Conservation (phyloP, 306 rosid genomes). For the Quercus dentata region DNA sequence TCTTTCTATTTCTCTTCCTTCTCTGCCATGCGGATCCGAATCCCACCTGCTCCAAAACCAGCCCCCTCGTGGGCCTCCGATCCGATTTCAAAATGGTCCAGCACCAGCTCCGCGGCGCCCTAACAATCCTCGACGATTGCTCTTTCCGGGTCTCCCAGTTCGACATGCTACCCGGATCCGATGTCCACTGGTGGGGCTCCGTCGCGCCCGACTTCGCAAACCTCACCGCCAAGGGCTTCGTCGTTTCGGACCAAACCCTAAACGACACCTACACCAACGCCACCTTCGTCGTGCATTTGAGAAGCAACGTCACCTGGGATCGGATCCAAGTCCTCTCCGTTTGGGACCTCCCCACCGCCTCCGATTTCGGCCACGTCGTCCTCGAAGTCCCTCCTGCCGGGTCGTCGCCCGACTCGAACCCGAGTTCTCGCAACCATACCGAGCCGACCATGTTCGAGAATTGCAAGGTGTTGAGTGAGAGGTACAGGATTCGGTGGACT, state of each 20-base stretch:
- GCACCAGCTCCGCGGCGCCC: constrained; percentile 72
- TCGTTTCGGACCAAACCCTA: constrained; percentile 50
- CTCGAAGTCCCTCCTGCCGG: constrained; percentile 13
- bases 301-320: constrained; percentile 58
- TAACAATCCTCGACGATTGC: constrained; percentile 64
- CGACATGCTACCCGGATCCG: constrained; percentile 78
- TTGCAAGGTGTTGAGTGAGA: constrained; percentile 55
- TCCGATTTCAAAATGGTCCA: constrained; percentile 72
- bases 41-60: constrained; percentile 42
- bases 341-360: constrained; percentile 76
- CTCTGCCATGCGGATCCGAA: constrained; percentile 52
- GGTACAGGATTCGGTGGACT: constrained; percentile 74
- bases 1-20: background rate
- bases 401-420: constrained; percentile 25
- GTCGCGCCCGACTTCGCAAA: constrained; percentile 40
- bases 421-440: constrained; percentile 16
- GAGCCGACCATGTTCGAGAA: constrained; percentile 69
- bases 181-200: constrained; percentile 80
- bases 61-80: constrained; percentile 37
- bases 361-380: constrained; percentile 66
- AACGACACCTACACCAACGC: constrained; percentile 54
- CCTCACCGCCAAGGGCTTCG: constrained; percentile 51
- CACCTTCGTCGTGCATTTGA: constrained; percentile 50
- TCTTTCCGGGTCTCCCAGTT: constrained; percentile 79
- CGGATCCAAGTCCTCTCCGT: constrained; percentile 71